These are phyloP conservation scores for Histomonas meleagridis DNA, from an alignment of 208 protist genomes.

Conservation along the genomic window DNA sequence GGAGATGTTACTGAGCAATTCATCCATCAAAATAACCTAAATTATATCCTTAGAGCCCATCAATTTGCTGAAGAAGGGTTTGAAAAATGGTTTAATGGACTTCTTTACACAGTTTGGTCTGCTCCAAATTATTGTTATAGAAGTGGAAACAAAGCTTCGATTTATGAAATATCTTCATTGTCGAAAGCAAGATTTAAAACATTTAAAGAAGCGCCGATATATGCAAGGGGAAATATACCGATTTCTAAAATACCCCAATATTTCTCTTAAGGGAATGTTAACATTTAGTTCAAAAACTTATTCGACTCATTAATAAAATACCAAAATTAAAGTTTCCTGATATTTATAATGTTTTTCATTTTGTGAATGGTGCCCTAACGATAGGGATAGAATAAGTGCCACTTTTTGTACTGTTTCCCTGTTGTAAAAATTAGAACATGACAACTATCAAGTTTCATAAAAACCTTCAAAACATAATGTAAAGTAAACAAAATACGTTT, in stretches of 20 bases:
- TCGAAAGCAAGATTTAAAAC: neutral
- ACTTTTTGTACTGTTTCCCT: no score
- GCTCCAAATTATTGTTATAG: conserved; percentile 85
- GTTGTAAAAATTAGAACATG: no score
- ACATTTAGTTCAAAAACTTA: no score
- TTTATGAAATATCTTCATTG: conserved; percentile 64
- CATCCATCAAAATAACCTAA: conserved; percentile 26
- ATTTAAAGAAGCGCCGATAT: conserved; percentile 7
- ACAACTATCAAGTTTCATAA: no score
- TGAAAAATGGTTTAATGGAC: conserved; percentile 75
- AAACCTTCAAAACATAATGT: no score
- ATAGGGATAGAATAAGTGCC: no score
- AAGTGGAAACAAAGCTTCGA: conserved; percentile 90
- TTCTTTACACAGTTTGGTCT: conserved; percentile 80
- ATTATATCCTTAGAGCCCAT: conserved; percentile 57
- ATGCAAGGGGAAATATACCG: neutral
- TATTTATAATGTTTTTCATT: no score
- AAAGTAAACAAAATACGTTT: no score
- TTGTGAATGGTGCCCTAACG: no score
- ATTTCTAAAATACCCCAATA: conserved; percentile 5
- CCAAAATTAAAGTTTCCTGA: no score
- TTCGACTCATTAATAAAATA: no score
- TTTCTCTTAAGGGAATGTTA: no score
- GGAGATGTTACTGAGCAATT: conserved; percentile 16
- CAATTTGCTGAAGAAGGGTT: conserved; percentile 87